Percentiles rank a stretch among this genome's conserved stretches.
Conservation (phyloP, 1,284 basidiomycete genomes). For the Sparassis latifolia region DNA sequence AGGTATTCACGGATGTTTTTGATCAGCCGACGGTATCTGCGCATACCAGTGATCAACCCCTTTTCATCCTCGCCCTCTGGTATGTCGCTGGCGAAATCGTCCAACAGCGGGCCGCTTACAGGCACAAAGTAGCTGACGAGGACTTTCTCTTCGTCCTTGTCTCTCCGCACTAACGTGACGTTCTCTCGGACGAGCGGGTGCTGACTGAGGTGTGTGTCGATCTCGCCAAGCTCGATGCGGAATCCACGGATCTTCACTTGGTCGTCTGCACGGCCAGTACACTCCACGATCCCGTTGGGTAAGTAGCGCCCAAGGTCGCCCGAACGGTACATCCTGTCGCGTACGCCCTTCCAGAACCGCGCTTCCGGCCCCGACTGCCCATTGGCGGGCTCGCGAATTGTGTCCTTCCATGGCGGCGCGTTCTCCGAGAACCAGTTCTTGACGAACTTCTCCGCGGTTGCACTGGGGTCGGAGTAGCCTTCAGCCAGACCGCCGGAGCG, state of each 20-base stretch:
- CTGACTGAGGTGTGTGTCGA: slow-evolving; percentile 93
- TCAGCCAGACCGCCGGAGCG: slow-evolving; percentile 95
- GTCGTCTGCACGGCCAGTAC: slow-evolving; percentile 96
- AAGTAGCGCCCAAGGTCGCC: slow-evolving; percentile 95
- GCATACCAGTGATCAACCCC: slow-evolving; percentile 66
- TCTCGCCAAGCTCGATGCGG: slow-evolving; percentile 97
- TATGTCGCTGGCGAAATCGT: slow-evolving; percentile 71
- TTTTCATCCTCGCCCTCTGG: slow-evolving; percentile 56
- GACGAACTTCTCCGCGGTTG: slow-evolving; percentile 89
- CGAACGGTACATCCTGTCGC: slow-evolving; percentile 97
- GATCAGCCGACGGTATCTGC: slow-evolving; percentile 83
- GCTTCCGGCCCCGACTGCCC: slow-evolving; percentile 65
- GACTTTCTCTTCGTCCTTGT: slow-evolving; percentile 99
- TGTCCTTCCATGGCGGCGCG: slow-evolving; percentile 55
- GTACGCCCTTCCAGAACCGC: slow-evolving; percentile 91
- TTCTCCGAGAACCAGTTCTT: slow-evolving; percentile 81
- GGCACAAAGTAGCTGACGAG: slow-evolving; percentile 99
- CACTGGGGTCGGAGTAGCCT: slow-evolving; percentile 85
- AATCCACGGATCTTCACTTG: slow-evolving; percentile 99
- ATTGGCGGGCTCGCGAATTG: slow-evolving; percentile 53
- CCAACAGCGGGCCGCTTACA: slow-evolving; percentile 62
- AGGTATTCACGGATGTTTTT: slow-evolving; percentile 93
- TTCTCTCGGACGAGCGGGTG: slow-evolving; percentile 95
- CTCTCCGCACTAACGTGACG: slow-evolving; percentile 92
- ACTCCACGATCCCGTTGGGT: slow-evolving; percentile 92